Base-by-base conservation (phyloP, 768 basidiomycete species). In the Trametes elegans region DNA sequence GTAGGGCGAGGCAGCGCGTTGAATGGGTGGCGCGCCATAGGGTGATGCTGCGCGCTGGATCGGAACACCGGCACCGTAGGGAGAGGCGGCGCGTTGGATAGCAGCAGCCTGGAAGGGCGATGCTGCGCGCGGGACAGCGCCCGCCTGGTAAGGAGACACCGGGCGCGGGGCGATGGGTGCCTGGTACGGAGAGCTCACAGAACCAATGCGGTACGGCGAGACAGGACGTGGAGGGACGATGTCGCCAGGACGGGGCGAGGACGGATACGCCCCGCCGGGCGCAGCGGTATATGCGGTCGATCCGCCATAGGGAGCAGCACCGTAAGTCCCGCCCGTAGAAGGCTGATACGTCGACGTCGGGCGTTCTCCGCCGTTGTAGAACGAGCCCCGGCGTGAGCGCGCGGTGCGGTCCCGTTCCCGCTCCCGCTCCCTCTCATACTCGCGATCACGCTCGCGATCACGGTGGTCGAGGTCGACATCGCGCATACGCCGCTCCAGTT, bases 401-500 rank as follows among this genome's bases (percentile, higher is more conserved):
- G 58, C 49, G 16, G 40, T 57, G 44, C 58, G 54, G 10, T 60
- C 52, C 26, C 45, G 47, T 31, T 58, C 56, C 29, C 55, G 48
- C 29, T 57, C 50, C 32, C 63, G 60, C 29, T 43, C n/a, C n/a
- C n/a, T n/a, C n/a, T n/a, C n/a, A n/a, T n/a, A n/a, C n/a, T 62
- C 64, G 27, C 50, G 45, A 29, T 60, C 59, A 27, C 51, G 55
- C 8, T 59, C 56, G 24, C 66, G 57, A 27, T 58, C 52, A 7
- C 52, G 51, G 23, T 64, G 60, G 19, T 62, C 56, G 46, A 69
- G 46, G 1, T 66, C 66, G 16, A 68, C 53, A 26, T 58, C 41
- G 32, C 62, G 64, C 56, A 77, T 70, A 55, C 70, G 71, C 10
- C 74, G 72, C 51, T 77, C 76, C 47, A 77, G 65, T 16, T 77